These are phyloP conservation scores for Picea sitchensis DNA, from an alignment of 75 land plant genomes.

Conservation along the genomic window DNA sequence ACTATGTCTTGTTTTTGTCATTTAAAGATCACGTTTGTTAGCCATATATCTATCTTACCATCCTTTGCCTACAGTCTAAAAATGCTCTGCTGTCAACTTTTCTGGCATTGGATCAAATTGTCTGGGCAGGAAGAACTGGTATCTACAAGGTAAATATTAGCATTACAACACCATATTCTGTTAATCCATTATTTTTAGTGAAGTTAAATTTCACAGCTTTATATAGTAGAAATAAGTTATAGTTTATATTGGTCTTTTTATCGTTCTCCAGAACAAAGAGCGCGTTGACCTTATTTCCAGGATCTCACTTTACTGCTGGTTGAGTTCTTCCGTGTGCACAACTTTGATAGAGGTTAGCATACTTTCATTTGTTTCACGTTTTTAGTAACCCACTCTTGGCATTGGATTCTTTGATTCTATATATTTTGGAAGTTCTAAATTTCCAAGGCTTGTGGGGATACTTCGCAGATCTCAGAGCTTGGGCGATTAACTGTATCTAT, in stretches of 20 bases:
- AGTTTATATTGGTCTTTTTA: not conserved
- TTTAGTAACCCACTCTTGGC: not conserved
- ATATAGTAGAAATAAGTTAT: not conserved
- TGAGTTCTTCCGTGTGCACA: conserved; percentile 62
- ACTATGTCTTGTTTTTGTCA: not conserved
- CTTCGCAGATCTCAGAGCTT: conserved; percentile 56
- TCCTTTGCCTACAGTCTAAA: conserved; percentile 56
- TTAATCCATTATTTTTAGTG: not conserved
- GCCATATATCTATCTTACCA: too few species aligned
- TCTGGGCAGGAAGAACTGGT: conserved; percentile 90
- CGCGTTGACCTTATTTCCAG: conserved; percentile 65
- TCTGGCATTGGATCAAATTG: conserved; percentile 84
- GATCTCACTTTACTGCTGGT: conserved; percentile 86
- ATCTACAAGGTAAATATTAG: conserved; percentile 67
- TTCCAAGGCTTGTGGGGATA: not conserved
- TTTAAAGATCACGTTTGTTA: not conserved
- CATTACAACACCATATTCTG: not conserved
- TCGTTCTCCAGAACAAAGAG: conserved; percentile 67
- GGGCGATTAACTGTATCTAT: conserved; percentile 52
- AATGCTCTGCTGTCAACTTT: conserved; percentile 86
- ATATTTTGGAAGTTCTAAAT: not conserved
- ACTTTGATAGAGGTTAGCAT: conserved; percentile 62
- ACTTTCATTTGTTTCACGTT: not conserved
- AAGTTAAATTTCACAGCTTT: not conserved
- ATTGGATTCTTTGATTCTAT: not conserved